phyloP scores from a whole-genome alignment of 2,329 filamentous ascomycete genomes.

The Fusarium abutilonis region DNA sequence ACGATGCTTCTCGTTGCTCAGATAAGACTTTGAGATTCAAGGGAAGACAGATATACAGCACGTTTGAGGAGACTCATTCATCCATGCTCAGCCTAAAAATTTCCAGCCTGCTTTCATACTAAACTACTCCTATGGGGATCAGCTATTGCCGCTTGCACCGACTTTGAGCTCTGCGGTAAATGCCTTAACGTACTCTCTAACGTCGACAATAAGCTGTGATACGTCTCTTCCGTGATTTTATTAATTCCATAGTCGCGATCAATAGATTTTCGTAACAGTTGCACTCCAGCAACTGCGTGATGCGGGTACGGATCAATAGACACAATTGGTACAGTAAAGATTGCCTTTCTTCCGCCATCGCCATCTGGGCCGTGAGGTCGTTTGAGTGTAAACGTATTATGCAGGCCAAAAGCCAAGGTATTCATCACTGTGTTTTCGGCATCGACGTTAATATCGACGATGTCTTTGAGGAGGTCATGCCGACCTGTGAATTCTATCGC shows the following conservation, averaged over 20 bases:
- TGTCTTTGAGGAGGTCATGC: conserved; percentile 40
- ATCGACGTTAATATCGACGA: conserved; percentile 41
- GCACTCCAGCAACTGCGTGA: conserved; percentile 47
- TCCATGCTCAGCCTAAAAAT: background rate
- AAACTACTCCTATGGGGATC: background rate
- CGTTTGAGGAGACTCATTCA: no score
- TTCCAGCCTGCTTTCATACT: background rate
- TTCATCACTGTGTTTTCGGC: conserved; percentile 49
- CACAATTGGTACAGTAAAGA: conserved; percentile 44
- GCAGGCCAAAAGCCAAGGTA: conserved; percentile 46
- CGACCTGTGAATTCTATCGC: conserved; percentile 46
- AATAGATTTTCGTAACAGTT: conserved; percentile 46
- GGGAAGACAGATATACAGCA: no score
- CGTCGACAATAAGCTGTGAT: conserved; percentile 42
- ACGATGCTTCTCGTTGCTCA: no score
- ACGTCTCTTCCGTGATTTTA: conserved; percentile 44
- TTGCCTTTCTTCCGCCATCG: background rate
- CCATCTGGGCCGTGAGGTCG: background rate
- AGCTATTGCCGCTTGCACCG: conserved; percentile 45
- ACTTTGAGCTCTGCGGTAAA: conserved; percentile 48
- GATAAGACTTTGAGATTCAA: no score
- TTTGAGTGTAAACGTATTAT: conserved; percentile 42
- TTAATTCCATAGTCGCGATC: conserved; percentile 43
- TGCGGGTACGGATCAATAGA: conserved; percentile 50
- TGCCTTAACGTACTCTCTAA: conserved; percentile 43